phyloP scores from a whole-genome alignment of 768 basidiomycete species.

The Pholiota molesta region DNA sequence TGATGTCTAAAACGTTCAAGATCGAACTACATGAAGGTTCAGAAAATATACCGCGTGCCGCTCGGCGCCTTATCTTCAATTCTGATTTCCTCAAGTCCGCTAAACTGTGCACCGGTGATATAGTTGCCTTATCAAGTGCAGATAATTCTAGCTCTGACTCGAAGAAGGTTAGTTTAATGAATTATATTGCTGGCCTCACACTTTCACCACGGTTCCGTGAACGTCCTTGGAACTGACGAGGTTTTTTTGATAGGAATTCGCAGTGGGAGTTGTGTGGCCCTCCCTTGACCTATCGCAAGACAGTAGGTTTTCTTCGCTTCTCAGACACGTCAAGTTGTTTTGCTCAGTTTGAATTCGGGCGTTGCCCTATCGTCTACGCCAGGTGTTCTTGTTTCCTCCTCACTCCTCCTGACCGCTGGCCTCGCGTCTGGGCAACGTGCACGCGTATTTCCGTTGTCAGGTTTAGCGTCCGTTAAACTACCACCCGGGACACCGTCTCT shows the following conservation, averaged over 20 bases:
- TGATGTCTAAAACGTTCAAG: conserved; percentile 42
- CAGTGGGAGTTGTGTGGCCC: conserved; percentile 79
- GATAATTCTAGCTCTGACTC: conserved; percentile 24
- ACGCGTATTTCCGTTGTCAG: conserved; percentile 52
- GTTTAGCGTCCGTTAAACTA: conserved; percentile 34
- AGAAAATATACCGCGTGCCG: conserved; percentile 50
- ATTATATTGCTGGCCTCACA: neutral
- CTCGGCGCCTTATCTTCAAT: conserved; percentile 66
- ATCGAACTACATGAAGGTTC: conserved; percentile 36
- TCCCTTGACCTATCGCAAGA: conserved; percentile 60
- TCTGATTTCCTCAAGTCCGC: conserved; percentile 60
- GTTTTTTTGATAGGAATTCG: conserved; percentile 50
- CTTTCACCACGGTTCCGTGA: neutral
- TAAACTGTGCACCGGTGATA: conserved; percentile 71
- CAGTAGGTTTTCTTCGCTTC: conserved; percentile 46
- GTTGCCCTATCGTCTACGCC: conserved; percentile 11
- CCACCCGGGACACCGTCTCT: conserved; percentile 53
- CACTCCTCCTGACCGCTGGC: conserved; percentile 63
- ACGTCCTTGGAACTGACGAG: neutral
- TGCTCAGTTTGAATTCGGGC: conserved; percentile 12
- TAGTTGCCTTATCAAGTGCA: conserved; percentile 54
- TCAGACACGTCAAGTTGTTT: conserved; percentile 19
- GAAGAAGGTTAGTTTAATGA: conserved; percentile 27
- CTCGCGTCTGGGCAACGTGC: conserved; percentile 52
- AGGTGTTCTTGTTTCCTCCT: conserved; percentile 61